Evolutionary conservation across 2,329 filamentous ascomycete genomes (phyloP).

Genomic region (Pseudogymnoascus sp.): DNA sequence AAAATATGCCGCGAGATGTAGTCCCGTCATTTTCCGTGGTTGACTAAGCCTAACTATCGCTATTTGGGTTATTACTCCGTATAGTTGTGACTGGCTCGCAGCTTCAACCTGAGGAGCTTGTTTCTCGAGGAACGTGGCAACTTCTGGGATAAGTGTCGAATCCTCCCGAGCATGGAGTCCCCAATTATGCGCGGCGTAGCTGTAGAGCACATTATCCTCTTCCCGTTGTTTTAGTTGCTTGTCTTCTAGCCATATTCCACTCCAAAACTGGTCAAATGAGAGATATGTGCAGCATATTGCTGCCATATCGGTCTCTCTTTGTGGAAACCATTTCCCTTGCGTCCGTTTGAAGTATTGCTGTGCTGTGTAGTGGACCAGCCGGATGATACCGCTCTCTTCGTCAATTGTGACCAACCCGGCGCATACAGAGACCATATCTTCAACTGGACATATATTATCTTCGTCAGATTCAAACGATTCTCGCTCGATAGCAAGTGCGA

Average conservation of each 20-base stretch:
- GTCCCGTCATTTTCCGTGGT: slow-evolving; percentile 7
- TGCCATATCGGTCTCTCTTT: slow-evolving; percentile 12
- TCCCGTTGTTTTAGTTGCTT: slow-evolving; percentile 10
- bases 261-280: slow-evolving; percentile 24
- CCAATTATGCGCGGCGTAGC: slow-evolving; percentile 16
- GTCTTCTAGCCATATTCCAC: slow-evolving; percentile 1
- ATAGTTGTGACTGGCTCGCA: slow-evolving; percentile 9
- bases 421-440: slow-evolving; percentile 15
- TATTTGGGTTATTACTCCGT: not conserved
- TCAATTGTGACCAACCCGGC: slow-evolving; percentile 20
- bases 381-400: slow-evolving; percentile 13
- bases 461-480: slow-evolving; percentile 16
- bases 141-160: slow-evolving; percentile 5
- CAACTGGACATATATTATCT: slow-evolving; percentile 17
- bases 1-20: slow-evolving; percentile 11
- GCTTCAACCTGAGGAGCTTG: slow-evolving; percentile 8
- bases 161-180: slow-evolving; percentile 14
- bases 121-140: slow-evolving; percentile 10
- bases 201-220: slow-evolving; percentile 13
- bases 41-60: not conserved
- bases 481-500: slow-evolving; percentile 27
- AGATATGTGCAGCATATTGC: slow-evolving; percentile 21
- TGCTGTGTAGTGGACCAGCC: slow-evolving; percentile 23
- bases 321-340: slow-evolving; percentile 10
- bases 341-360: slow-evolving; percentile 34